These are phyloP conservation scores for Coemansia sp. DNA, from an alignment of 192 early-diverging fungal species.

Conservation along the genomic window DNA sequence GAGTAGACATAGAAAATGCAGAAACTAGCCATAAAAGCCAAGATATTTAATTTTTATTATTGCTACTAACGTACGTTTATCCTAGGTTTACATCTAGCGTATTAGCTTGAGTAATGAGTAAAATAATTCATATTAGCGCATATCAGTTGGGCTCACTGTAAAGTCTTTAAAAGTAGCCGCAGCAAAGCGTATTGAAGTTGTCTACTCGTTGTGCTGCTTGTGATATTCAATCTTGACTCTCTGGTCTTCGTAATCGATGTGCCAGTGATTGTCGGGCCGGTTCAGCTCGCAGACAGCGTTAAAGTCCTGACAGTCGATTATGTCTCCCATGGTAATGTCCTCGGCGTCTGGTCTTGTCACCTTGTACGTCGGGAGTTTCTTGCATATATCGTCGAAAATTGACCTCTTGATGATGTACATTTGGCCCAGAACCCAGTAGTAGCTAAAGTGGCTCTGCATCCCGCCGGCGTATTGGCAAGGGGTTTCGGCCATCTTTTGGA, in stretches of 20 bases:
- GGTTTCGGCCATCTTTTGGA: neutral
- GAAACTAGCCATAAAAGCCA: no score
- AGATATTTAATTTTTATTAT: no score
- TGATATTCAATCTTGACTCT: neutral
- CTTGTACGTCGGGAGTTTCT: neutral
- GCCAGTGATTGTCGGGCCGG: neutral
- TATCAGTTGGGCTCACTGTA: no score
- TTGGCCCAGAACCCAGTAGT: neutral
- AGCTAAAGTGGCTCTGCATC: neutral
- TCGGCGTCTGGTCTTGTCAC: neutral
- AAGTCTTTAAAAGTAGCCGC: no score
- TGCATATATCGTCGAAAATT: neutral
- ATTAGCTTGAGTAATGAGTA: no score
- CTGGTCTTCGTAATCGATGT: neutral
- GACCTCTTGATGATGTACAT: neutral
- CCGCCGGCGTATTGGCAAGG: neutral
- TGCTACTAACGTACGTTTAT: no score
- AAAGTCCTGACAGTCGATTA: neutral
- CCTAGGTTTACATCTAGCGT: no score
- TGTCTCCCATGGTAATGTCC: neutral
- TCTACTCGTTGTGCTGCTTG: slow-evolving; percentile 3
- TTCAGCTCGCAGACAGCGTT: neutral
- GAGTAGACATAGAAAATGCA: no score
- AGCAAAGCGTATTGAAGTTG: no score
- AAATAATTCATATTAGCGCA: no score